Percentiles rank a stretch among this genome's conserved stretches.
phyloP scores from a whole-genome alignment of 306 rosid genomes.

The Cucurbita argyrosperma region DNA sequence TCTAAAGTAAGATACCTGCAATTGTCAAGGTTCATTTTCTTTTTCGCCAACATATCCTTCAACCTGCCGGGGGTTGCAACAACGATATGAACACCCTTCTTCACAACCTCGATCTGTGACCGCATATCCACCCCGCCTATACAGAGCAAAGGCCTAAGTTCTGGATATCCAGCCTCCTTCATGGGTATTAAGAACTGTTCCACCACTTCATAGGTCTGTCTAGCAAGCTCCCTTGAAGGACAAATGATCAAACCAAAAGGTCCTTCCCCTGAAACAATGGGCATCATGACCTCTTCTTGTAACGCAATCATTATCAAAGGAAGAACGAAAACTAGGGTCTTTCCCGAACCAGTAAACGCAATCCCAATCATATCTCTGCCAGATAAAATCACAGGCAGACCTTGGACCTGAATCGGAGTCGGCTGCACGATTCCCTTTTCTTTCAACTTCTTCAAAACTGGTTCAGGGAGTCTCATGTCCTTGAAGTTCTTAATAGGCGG shows the following conservation, averaged over 20 bases:
- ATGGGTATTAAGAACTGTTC: conserved; percentile 58
- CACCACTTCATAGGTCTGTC: conserved; percentile 88
- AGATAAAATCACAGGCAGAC: conserved; percentile 74
- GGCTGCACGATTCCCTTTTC: conserved; percentile 87
- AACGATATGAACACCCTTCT: conserved; percentile 88
- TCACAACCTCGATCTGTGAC: conserved; percentile 67
- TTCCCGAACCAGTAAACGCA: conserved; percentile 86
- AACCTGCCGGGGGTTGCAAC: conserved; percentile 94
- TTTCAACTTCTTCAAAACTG: conserved; percentile 58
- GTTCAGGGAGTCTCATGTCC: conserved; percentile 87
- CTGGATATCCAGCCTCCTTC: conserved; percentile 86
- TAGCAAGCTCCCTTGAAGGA: conserved; percentile 87
- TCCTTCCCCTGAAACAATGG: conserved; percentile 80
- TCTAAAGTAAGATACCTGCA: conserved; percentile 82
- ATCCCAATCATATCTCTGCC: conserved; percentile 97
- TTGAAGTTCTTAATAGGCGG: conserved; percentile 80
- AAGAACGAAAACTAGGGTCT: conserved; percentile 77
- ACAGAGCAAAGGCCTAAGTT: conserved; percentile 77
- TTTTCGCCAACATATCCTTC: conserved; percentile 93
- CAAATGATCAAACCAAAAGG: conserved; percentile 74
- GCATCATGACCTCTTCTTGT: conserved; percentile 95
- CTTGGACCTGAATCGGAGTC: conserved; percentile 94
- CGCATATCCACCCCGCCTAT: conserved; percentile 95
- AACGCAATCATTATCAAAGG: conserved; percentile 87
- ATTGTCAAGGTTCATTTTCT: conserved; percentile 77